A percentile compares a stretch with the other conserved stretches of the same genome.
Evolutionary conservation across 176 grass and related monocot species (phyloP).

Genomic region (Lolium rigidum): DNA sequence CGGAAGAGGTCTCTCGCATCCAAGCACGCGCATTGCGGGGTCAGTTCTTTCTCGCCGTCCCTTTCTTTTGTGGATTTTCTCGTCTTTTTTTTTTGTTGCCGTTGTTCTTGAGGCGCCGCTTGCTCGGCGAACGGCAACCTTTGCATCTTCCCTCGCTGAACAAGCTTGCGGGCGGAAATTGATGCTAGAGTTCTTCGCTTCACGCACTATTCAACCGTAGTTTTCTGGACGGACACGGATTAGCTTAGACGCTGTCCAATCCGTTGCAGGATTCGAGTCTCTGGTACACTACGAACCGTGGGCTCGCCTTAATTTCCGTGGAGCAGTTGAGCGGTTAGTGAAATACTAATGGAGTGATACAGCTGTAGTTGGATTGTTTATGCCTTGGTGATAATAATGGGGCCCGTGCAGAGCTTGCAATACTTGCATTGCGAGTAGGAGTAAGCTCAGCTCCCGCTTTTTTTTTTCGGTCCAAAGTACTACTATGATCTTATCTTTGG

Average conservation of each 20-base stretch:
- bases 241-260: not conserved
- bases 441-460: no score
- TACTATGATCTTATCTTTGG: constrained; percentile 31
- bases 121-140: not conserved
- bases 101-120: not conserved
- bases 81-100: not conserved
- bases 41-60: not conserved
- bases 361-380: constrained; percentile 52
- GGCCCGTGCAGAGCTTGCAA: constrained; percentile 23
- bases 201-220: not conserved
- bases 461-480: constrained; percentile 15
- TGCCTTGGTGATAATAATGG: not conserved
- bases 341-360: constrained; percentile 42
- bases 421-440: constrained; percentile 10
- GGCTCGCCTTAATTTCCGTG: constrained; percentile 25
- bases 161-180: not conserved
- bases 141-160: not conserved
- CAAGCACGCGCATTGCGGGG: constrained; percentile 32
- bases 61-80: not conserved
- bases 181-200: not conserved
- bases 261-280: not conserved
- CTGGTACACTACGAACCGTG: not conserved
- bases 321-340: constrained; percentile 42
- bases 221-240: not conserved
- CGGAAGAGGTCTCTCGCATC: not conserved